Base-by-base conservation (phyloP, 805 yeast species). In the Komagataella pastoris region DNA sequence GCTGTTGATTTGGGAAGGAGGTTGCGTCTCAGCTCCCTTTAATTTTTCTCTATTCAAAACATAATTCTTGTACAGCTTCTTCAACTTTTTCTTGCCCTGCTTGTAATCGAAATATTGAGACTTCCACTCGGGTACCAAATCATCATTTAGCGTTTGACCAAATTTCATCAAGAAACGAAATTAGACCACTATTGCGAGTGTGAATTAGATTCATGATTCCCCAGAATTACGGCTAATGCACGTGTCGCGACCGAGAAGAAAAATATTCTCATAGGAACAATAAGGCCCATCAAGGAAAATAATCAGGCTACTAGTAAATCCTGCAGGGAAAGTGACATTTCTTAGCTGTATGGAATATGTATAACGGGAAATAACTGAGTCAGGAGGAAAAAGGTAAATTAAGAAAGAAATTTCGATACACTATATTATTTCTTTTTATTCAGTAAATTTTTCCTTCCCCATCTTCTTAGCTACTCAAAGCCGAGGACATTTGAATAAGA, bases 71-170 rank as follows among this genome's bases (percentile, higher is more conserved):
- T 53, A 51, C n/a, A 61, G 52, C 49, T 60, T 62, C 54, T 63
- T 70, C 50, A 72, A 59, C 55, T 65, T 57, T 57, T 67, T 69
- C 58, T 69, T 71, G 36, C 77, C 73, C 47, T 65, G 62, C 57
- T 81, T 80, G 62, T 84, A 84, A 60, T 87, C 85, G 40, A 90
- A 72, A 61, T 90, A 90, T 60, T 82, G 81, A 51, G 80, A 83
- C 60, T 79, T 81, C 97, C 97, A 90, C 60, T 85, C 95, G 3
- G 97, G 96, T 52, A 85, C 85, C 44, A 80, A 73, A 52, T 83
- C 83, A 49, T 82, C 83, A 56, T 74, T 76, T 53, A 83, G 68
- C 21, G 85, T 79, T 55, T 80, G 83, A 10, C 82, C 83, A 61
- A 83, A 83, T 67, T 83, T 83, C 90, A 83, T 83, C 8, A n/a